These are phyloP conservation scores for Moesziomyces antarcticus DNA, from an alignment of 1,284 basidiomycete genomes.

Conservation along the genomic window DNA sequence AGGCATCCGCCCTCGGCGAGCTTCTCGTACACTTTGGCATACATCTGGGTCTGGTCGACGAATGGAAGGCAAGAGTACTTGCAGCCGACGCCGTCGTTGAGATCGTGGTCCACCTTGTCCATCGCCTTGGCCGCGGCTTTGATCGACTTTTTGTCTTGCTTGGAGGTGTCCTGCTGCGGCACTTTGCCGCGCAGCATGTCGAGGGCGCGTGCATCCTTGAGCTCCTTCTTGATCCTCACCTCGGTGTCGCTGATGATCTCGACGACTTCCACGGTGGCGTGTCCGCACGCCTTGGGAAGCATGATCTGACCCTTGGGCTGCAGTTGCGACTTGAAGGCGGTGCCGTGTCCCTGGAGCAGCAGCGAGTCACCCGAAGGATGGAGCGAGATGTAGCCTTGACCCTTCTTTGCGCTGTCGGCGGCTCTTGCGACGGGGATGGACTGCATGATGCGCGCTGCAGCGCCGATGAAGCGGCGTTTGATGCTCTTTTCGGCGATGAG, in stretches of 20 bases:
- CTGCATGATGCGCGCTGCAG: constrained; percentile 85
- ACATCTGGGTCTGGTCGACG: constrained; percentile 94
- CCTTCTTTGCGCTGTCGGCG: constrained; percentile 84
- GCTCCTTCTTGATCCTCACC: constrained; percentile 82
- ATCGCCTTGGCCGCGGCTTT: constrained; percentile 9
- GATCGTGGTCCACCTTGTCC: constrained; percentile 29
- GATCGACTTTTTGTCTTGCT: constrained; percentile 25
- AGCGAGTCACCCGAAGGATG: constrained; percentile 73
- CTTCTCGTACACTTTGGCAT: constrained; percentile 88
- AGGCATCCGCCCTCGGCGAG: constrained; percentile 86
- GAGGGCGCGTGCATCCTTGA: constrained; percentile 70
- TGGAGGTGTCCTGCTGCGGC: constrained; percentile 29
- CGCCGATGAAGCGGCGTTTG: constrained; percentile 82
- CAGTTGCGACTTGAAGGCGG: constrained; percentile 83
- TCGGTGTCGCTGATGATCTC: constrained; percentile 91
- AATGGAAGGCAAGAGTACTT: constrained; percentile 64
- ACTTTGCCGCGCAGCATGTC: constrained; percentile 61
- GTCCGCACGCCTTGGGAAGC: constrained; percentile 84
- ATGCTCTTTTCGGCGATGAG: constrained; percentile 93
- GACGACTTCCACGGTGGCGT: constrained; percentile 82
- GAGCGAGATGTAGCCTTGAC: constrained; percentile 79
- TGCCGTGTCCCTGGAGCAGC: constrained; percentile 81
- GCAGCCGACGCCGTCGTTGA: constrained; percentile 37
- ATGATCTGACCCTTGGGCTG: constrained; percentile 84
- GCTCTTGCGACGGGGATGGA: constrained; percentile 84